These are phyloP conservation scores for Yamadazyma atmosphaerica DNA, from an alignment of 1,139 yeast genomes.

Conservation along the genomic window DNA sequence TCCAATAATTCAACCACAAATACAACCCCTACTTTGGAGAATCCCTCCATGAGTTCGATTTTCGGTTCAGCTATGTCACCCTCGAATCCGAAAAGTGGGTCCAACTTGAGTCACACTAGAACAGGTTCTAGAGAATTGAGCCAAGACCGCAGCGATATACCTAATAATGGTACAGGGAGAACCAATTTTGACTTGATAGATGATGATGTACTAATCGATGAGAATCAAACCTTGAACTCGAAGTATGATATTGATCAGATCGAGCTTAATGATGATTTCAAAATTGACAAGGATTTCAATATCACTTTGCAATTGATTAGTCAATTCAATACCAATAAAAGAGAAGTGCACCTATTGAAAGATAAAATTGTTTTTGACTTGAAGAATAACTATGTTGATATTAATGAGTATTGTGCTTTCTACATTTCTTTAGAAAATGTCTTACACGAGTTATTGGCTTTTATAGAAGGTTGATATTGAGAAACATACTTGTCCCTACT, in stretches of 20 bases:
- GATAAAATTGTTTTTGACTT: slow-evolving; percentile 45
- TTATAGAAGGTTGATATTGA: slow-evolving; percentile 17
- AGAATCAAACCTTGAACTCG: slow-evolving; percentile 3
- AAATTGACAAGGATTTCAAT: slow-evolving; percentile 14
- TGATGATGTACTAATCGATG: slow-evolving; percentile 7
- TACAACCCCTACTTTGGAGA: slow-evolving; percentile 2
- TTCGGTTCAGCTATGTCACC: slow-evolving; percentile 1
- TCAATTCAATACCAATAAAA: slow-evolving; percentile 12
- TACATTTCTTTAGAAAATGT: slow-evolving; percentile 44
- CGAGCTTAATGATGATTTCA: slow-evolving; percentile 15
- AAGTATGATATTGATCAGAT: slow-evolving; percentile 11
- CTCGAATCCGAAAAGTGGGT: not conserved
- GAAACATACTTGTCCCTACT: not conserved
- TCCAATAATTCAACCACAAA: slow-evolving; percentile 2
- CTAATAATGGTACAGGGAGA: not conserved
- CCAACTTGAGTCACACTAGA: not conserved
- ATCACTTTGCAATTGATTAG: slow-evolving; percentile 8
- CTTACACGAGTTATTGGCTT: slow-evolving; percentile 41
- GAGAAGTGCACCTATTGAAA: slow-evolving; percentile 34
- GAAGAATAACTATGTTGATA: slow-evolving; percentile 45
- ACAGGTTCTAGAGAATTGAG: not conserved
- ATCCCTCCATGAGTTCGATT: not conserved
- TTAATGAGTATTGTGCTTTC: slow-evolving; percentile 48
- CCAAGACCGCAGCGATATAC: not conserved
- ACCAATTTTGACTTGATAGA: not conserved